phyloP scores from a whole-genome alignment of 345 rosid species.

The Orychophragmus violaceus region DNA sequence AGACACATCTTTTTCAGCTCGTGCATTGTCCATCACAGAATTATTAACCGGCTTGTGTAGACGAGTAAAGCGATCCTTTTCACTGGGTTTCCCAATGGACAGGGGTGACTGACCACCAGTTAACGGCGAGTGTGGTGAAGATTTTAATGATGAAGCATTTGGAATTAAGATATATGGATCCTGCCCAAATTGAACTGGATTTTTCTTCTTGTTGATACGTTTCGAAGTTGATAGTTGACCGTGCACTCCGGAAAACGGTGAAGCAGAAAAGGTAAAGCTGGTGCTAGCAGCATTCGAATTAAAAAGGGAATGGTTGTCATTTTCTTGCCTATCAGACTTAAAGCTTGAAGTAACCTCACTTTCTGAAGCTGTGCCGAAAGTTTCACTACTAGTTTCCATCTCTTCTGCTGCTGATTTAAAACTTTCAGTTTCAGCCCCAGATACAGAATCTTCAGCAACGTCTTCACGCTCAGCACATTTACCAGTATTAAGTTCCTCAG shows the following conservation, averaged over 20 bases:
- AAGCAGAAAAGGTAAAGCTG: conserved; percentile 65
- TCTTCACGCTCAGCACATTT: conserved; percentile 36
- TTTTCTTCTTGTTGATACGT: conserved; percentile 47
- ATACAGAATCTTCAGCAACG: conserved; percentile 42
- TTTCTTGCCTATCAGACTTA: conserved; percentile 39
- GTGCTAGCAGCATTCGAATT: conserved; percentile 41
- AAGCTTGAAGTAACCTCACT: conserved; percentile 57
- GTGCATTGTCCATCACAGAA: conserved; percentile 36
- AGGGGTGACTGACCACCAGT: conserved; percentile 39
- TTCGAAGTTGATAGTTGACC: conserved; percentile 38
- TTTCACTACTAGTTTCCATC: conserved; percentile 49
- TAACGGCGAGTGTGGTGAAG: conserved; percentile 41
- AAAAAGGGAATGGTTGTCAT: conserved; percentile 34
- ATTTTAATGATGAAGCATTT: conserved; percentile 35
- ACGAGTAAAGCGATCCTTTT: conserved; percentile 32
- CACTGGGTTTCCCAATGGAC: conserved; percentile 36
- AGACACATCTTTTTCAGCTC: conserved; percentile 38
- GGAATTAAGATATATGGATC: conserved; percentile 35
- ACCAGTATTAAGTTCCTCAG: conserved; percentile 27
- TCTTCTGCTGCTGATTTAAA: conserved; percentile 82
- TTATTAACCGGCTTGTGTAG: conserved; percentile 31
- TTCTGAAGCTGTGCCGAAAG: conserved; percentile 44
- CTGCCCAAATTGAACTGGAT: conserved; percentile 34
- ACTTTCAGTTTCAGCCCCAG: conserved; percentile 87
- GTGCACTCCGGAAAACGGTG: conserved; percentile 48